These are phyloP conservation scores for Aspergillus neotritici DNA, from an alignment of 2,329 filamentous ascomycete genomes.

Conservation along the genomic window DNA sequence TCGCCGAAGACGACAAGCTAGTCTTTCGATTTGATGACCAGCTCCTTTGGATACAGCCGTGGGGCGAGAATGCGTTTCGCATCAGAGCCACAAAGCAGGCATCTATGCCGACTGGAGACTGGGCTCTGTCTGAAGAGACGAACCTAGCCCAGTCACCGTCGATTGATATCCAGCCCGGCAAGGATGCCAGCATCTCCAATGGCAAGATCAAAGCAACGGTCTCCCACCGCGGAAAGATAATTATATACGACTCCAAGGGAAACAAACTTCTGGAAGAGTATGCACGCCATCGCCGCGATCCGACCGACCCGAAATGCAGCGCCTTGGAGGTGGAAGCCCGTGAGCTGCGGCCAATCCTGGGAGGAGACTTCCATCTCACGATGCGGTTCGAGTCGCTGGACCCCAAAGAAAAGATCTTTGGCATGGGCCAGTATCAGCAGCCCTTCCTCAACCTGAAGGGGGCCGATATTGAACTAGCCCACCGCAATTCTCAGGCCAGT, in stretches of 20 bases:
- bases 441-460: slow-evolving; percentile 59
- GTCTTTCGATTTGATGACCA: slow-evolving; percentile 37
- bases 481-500: slow-evolving; percentile 61
- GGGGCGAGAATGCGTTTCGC: slow-evolving; percentile 36
- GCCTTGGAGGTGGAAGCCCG: slow-evolving; percentile 53
- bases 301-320: slow-evolving; percentile 54
- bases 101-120: slow-evolving; percentile 32
- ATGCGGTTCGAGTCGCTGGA: slow-evolving; percentile 54
- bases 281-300: slow-evolving; percentile 46
- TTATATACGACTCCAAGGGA: slow-evolving; percentile 40
- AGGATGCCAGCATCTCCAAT: slow-evolving; percentile 42
- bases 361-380: slow-evolving; percentile 54
- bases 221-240: slow-evolving; percentile 47
- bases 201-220: slow-evolving; percentile 47
- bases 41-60: slow-evolving; percentile 34
- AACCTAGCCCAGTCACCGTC: slow-evolving; percentile 3
- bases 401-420: slow-evolving; percentile 56
- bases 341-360: slow-evolving; percentile 52
- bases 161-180: slow-evolving; percentile 13
- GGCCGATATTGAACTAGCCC: slow-evolving; percentile 57
- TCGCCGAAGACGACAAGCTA: slow-evolving; percentile 29
- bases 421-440: slow-evolving; percentile 66
- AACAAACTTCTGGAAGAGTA: slow-evolving; percentile 50
- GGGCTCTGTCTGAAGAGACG: slow-evolving; percentile 29
- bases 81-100: slow-evolving; percentile 35